Evolutionary conservation across 208 protist genomes (phyloP).

Genomic region (Leishmania aethiopica): DNA sequence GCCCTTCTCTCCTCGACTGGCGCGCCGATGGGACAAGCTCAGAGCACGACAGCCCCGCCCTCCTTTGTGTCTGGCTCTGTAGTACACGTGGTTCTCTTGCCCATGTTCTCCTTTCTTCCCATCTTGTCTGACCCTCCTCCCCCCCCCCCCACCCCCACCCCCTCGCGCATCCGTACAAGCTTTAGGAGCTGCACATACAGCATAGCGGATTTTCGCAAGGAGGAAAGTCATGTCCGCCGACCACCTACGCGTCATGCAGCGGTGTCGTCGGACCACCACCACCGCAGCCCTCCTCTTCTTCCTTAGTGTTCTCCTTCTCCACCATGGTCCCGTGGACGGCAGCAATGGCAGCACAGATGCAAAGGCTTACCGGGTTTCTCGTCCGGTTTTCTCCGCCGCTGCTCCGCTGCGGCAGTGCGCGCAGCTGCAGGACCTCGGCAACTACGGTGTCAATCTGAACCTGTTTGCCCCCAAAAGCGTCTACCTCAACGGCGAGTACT

Average conservation of each 20-base stretch:
- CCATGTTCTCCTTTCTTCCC: too few relatives aligned
- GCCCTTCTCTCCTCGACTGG: background rate
- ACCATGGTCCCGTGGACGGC: too few relatives aligned
- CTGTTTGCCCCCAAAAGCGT: slow-evolving; percentile 18
- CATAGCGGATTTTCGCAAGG: background rate
- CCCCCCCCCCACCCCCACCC: background rate
- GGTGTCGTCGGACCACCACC: background rate
- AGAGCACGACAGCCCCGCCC: background rate
- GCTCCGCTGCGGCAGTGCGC: slow-evolving; percentile 12
- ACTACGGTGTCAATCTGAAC: slow-evolving; percentile 26
- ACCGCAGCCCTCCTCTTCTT: background rate
- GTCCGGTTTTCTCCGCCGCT: slow-evolving; percentile 4
- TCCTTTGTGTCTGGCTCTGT: background rate
- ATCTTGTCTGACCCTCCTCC: background rate
- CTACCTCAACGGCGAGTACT: slow-evolving; percentile 28
- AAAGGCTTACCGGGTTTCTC: background rate
- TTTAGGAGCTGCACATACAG: background rate
- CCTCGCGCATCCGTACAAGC: background rate
- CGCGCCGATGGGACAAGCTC: background rate
- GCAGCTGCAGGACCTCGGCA: slow-evolving; percentile 10
- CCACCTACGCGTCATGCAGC: background rate
- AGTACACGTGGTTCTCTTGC: background rate
- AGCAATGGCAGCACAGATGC: too few relatives aligned
- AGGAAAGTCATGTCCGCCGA: background rate
- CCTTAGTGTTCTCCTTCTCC: background rate